Evolutionary conservation across 2,329 filamentous ascomycete species (phyloP).

Genomic region (Alternaria arbusti): DNA sequence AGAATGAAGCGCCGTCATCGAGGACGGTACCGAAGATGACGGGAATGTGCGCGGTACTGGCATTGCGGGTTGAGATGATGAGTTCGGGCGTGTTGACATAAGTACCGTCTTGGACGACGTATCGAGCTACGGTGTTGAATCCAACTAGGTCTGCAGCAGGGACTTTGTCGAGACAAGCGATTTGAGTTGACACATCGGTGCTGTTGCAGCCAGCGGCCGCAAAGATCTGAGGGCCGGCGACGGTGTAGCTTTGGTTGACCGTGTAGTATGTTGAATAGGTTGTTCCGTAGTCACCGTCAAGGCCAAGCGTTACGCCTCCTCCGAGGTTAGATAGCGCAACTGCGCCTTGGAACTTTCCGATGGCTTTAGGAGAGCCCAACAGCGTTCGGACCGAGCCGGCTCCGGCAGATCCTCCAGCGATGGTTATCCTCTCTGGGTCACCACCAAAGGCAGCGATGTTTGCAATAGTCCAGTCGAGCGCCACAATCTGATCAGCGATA

Average conservation of each 20-base stretch:
- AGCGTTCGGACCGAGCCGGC: slow-evolving; percentile 64
- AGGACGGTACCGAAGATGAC: slow-evolving; percentile 63
- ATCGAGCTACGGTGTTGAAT: slow-evolving; percentile 55
- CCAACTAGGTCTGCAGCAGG: slow-evolving; percentile 52
- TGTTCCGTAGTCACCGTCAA: slow-evolving; percentile 63
- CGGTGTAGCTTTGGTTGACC: slow-evolving; percentile 58
- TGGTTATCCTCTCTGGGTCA: slow-evolving; percentile 55
- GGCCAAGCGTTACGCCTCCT: slow-evolving; percentile 63
- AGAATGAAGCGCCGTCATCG: slow-evolving; percentile 64
- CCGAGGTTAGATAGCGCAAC: slow-evolving; percentile 61
- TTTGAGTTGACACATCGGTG: slow-evolving; percentile 53
- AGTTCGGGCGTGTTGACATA: slow-evolving; percentile 61
- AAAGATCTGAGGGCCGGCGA: slow-evolving; percentile 60
- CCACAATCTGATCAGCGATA: slow-evolving; percentile 59
- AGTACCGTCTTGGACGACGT: slow-evolving; percentile 65
- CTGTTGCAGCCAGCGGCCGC: slow-evolving; percentile 59
- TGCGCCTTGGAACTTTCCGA: slow-evolving; percentile 56
- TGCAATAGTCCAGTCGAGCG: slow-evolving; percentile 55
- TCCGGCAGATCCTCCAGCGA: slow-evolving; percentile 58
- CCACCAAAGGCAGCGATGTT: slow-evolving; percentile 58
- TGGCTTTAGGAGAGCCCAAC: slow-evolving; percentile 57
- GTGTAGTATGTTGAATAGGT: slow-evolving; percentile 66
- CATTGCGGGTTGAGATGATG: slow-evolving; percentile 52
- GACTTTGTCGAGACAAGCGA: slow-evolving; percentile 60
- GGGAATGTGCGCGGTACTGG: slow-evolving; percentile 56